Base-by-base conservation (phyloP, 2,329 filamentous ascomycete species). In the Hirsutella thompsonii region DNA sequence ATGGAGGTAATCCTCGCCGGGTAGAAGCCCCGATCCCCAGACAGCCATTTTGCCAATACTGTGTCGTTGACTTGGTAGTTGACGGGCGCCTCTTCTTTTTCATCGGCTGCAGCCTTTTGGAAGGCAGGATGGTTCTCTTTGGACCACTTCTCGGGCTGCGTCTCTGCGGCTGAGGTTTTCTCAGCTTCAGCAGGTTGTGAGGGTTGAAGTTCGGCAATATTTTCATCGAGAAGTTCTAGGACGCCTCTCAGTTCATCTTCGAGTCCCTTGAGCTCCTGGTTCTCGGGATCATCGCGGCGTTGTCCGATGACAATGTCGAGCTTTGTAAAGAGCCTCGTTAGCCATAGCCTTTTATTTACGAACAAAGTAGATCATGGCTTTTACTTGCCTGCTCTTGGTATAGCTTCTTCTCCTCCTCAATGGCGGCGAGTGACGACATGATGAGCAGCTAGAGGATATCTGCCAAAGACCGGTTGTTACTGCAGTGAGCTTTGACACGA, bases 1-100 rank as follows among this genome's bases (percentile, higher is more conserved):
- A 95, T 89, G 40, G 84, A 89, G 39, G 87, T 90, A 60, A 98
- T 94, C 54, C 86, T 81, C 34, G 89, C 92, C 36, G 87, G 82
- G 64, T 96, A 96, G 64, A 89, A 95, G 20, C 76, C 75, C 55
- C 84, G 87, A 62, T 98, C 92, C 41, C 87, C 88, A 9, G 86
- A 83, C 37, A 83, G 67, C 86, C 89, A 98, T 62, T 90, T 89
- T 37, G 90, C 92, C 60, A 92, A 71, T 41, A 95, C 84, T 26
- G 71, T 83, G 55, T 98, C 92, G 57, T 94, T 94, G 49, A 94
- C 85, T 43, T 83, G 76, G 63, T 89, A 94, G 9, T 70, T 71
- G 3, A 71, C 68, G 1, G 71, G 65, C 2, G 63, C 60, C 26
- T 72, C 63, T 23, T 69, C 67, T 48, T 81, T 75, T 41, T 77